Base-by-base conservation (phyloP, 768 basidiomycete species). In the Trametopsis cervina region DNA sequence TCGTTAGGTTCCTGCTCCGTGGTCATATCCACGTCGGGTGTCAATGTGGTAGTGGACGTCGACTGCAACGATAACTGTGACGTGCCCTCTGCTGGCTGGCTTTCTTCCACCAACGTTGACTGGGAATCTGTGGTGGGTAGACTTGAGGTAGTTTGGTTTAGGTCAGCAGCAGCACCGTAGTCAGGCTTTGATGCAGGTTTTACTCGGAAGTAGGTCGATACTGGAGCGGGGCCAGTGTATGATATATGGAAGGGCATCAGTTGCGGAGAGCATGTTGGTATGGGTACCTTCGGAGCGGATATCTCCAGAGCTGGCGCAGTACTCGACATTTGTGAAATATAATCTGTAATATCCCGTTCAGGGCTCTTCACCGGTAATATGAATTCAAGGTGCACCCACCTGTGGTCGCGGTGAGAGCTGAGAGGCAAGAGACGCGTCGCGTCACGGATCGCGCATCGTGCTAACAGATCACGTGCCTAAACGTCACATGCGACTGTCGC, bases 201-300 rank as follows among this genome's bases (percentile, higher is more conserved):
- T 44, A 82, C 70, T 39, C 73, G 75, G 62, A 91, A 81, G 62
- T 82, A 92, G 4, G 83, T 82, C 3, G 83, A 83, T 15, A 91
- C 69, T 4, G 82, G 80, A 1, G 89, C 88, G 17, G 74, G 73
- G 0, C 89, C 89, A 9, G 74, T 69, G 63, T 89, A 79, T 11
- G 72, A 65, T 40, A 91, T 80, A 55, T 84, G 80, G 53, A 93
- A 92, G 4, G 89, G 89, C 85, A 93, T 89, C 24, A 93, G 72
- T 59, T 81, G 74, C 1, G 85, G 87, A 2, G 66, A 69, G 40
- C 76, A 79, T 60, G 54, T 49, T n/a, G 67, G 60, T 9, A 76
- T 54, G 13, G 58, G 26, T 20, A 12, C 25, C 17, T 50, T 46
- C 3, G 38, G 13, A 2, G 42, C 42, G 13, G 49, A 20, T n/a